Evolutionary conservation across 192 early-diverging fungal genomes (phyloP).

Genomic region (Mortierella antarctica): DNA sequence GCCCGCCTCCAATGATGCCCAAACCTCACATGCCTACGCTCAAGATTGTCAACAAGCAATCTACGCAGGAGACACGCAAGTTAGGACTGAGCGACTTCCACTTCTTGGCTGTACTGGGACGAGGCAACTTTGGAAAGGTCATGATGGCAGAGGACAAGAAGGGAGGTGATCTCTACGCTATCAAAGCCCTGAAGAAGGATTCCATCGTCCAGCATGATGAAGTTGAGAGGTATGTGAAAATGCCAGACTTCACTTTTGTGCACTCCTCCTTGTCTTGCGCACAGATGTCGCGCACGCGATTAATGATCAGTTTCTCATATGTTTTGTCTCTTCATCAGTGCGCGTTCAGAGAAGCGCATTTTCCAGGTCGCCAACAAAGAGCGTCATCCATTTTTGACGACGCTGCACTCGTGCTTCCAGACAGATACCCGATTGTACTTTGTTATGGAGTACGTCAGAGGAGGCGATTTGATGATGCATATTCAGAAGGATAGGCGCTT

Average conservation of each 20-base stretch:
- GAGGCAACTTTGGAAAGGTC: conserved; percentile 99
- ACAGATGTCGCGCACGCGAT: not conserved
- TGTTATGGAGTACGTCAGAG: conserved; percentile 97
- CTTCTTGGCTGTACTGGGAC: conserved; percentile 93
- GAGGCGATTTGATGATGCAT: conserved; percentile 99
- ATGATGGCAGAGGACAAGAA: conserved; percentile 96
- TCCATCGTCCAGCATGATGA: conserved; percentile 99
- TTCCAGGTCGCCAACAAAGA: conserved; percentile 92
- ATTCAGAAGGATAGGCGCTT: conserved; percentile 88
- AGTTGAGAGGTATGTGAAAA: conserved; percentile 62
- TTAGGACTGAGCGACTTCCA: conserved; percentile 91
- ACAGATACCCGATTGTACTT: conserved; percentile 94
- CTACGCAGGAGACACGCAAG: conserved; percentile 54
- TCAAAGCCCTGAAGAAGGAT: conserved; percentile 98
- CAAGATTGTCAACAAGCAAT: conserved; percentile 40
- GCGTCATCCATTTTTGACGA: conserved; percentile 95
- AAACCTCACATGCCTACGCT: conserved; percentile 40
- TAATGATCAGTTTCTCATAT: not conserved
- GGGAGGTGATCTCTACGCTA: conserved; percentile 86
- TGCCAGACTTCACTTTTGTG: not conserved
- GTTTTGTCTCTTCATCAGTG: conserved; percentile 51
- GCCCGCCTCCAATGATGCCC: conserved; percentile 37
- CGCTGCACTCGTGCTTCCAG: conserved; percentile 97
- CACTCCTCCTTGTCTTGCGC: not conserved
- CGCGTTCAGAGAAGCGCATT: conserved; percentile 95